Evolutionary conservation across 2,329 filamentous ascomycete genomes (phyloP).

Genomic region (Xylariaceae sp.): DNA sequence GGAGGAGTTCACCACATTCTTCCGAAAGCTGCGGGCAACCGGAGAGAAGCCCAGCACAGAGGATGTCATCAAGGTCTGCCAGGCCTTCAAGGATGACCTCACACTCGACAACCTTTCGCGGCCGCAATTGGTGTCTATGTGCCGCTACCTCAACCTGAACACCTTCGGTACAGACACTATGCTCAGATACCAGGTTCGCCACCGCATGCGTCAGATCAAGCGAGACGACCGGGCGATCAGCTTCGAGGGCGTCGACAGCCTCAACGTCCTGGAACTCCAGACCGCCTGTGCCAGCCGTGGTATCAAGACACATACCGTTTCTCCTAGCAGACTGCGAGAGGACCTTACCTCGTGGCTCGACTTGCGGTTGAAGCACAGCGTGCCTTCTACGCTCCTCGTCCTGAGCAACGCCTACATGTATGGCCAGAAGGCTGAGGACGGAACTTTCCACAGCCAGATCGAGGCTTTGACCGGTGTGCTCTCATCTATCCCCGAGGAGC

Average conservation of each 20-base stretch:
- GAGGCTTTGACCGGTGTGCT: conserved; percentile 89
- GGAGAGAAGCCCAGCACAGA: conserved; percentile 82
- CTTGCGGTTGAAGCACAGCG: conserved; percentile 83
- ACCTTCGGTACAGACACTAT: conserved; percentile 97
- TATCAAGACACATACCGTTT: conserved; percentile 87
- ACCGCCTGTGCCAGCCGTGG: conserved; percentile 87
- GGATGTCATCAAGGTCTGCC: conserved; percentile 98
- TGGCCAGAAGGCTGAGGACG: conserved; percentile 65
- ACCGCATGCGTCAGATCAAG: conserved; percentile 99
- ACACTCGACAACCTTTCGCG: conserved; percentile 95
- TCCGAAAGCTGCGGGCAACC: conserved; percentile 89
- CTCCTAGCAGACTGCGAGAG: conserved; percentile 77
- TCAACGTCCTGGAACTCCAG: conserved; percentile 91
- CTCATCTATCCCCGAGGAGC: conserved; percentile 90
- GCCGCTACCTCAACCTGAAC: conserved; percentile 96
- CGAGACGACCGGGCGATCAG: conserved; percentile 91
- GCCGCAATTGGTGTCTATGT: conserved; percentile 94
- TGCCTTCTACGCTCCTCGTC: conserved; percentile 93
- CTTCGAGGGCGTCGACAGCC: conserved; percentile 86
- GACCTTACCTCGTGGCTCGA: conserved; percentile 94
- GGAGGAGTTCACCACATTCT: conserved; percentile 94
- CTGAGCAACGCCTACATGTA: conserved; percentile 98
- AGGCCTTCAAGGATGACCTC: conserved; percentile 96
- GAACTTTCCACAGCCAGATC: conserved; percentile 84
- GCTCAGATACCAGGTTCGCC: conserved; percentile 92